phyloP scores from a whole-genome alignment of 257 asterid species.

The Penstemon davidsonii region DNA sequence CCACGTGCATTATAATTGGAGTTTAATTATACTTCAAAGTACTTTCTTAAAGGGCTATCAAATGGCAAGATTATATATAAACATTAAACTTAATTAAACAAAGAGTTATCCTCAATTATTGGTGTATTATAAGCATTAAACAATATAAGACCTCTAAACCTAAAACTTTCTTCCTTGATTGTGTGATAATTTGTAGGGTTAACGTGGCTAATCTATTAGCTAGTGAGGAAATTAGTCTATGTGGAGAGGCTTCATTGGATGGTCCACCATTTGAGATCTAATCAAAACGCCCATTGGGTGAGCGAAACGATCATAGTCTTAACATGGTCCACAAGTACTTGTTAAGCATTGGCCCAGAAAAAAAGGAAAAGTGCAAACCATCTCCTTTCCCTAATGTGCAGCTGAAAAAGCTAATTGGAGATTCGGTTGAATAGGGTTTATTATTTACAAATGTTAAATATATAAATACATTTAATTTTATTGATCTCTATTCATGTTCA shows the following conservation, averaged over 20 bases:
- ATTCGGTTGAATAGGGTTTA: no score
- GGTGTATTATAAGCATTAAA: slow-evolving; percentile 4
- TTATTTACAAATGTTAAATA: no score
- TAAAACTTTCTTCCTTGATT: not conserved
- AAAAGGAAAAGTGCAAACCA: slow-evolving; percentile 3
- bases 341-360: not conserved
- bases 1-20: not conserved
- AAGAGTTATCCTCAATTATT: slow-evolving; percentile 11
- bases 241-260: slow-evolving; percentile 27
- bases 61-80: not conserved
- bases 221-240: slow-evolving; percentile 30
- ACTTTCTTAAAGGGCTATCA: not conserved
- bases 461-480: no score
- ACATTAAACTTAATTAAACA: not conserved
- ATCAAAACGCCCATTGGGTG: slow-evolving; percentile 34
- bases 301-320: slow-evolving; percentile 16
- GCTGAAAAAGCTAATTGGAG: not conserved
- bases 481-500: no score
- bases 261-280: slow-evolving; percentile 20
- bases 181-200: not conserved
- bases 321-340: slow-evolving; percentile 12
- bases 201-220: slow-evolving; percentile 9
- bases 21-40: not conserved
- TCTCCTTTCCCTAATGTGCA: not conserved
- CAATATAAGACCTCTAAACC: not conserved